Conservation (phyloP, 73 alveolate genomes). For the Paramecium tetraurelia region DNA sequence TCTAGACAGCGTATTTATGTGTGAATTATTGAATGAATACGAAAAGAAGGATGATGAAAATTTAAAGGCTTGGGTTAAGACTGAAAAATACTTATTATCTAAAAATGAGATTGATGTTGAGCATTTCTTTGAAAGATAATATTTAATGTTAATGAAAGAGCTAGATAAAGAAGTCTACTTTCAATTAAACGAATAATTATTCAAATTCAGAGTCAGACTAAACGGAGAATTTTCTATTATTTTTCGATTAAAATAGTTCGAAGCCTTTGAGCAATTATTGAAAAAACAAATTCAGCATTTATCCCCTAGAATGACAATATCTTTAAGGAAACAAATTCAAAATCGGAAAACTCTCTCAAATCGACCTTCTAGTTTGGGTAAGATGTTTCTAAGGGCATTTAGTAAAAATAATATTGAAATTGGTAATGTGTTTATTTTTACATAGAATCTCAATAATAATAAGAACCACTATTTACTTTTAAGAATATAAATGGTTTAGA, state of each 20-base stretch:
- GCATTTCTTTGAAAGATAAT: slow-evolving; percentile 15
- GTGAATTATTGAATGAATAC: background rate
- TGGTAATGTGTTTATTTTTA: background rate
- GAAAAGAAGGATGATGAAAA: background rate
- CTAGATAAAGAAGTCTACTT: background rate
- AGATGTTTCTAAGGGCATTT: background rate
- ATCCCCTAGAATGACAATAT: background rate
- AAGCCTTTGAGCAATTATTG: background rate
- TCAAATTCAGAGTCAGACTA: slow-evolving; percentile 7
- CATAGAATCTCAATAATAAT: background rate
- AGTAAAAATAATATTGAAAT: background rate
- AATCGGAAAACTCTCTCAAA: background rate
- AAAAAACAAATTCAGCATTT: background rate
- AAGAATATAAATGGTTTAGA: background rate
- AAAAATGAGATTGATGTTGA: background rate
- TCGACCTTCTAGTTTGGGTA: background rate
- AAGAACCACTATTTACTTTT: background rate
- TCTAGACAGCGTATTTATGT: background rate
- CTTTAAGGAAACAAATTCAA: background rate
- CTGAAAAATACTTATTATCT: background rate
- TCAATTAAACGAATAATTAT: background rate
- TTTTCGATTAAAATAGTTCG: background rate
- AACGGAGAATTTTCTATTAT: background rate
- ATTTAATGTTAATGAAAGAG: background rate
- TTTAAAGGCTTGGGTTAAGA: background rate